phyloP scores from a whole-genome alignment of 257 asterid genomes.

The Cruciata laevipes region DNA sequence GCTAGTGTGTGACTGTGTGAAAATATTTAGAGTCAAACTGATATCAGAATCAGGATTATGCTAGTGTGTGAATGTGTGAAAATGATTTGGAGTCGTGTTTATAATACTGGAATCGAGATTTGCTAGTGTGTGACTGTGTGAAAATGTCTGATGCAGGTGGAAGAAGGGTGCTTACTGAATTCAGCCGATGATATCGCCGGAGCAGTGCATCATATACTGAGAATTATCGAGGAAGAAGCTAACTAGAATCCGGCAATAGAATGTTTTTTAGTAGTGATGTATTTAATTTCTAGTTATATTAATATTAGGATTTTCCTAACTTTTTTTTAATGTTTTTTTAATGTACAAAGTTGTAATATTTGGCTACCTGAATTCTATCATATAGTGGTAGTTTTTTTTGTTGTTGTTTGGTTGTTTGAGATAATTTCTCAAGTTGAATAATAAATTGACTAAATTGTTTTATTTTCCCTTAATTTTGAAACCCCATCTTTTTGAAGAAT shows the following conservation, averaged over 20 bases:
- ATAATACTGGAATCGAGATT: too few species aligned
- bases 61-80: constrained; percentile 10
- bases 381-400: neutral
- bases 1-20: constrained; percentile 10
- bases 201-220: constrained; percentile 85
- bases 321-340: neutral
- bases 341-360: constrained; percentile 15
- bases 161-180: constrained; percentile 85
- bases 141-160: constrained; percentile 49
- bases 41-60: too few species aligned
- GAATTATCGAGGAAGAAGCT: constrained; percentile 85
- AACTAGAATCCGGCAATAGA: constrained; percentile 2
- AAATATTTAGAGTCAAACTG: too few species aligned
- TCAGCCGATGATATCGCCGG: constrained; percentile 91
- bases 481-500: neutral
- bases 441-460: constrained; percentile 1
- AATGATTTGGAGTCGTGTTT: too few species aligned
- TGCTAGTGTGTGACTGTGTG: constrained; percentile 10
- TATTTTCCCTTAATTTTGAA: neutral
- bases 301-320: constrained; percentile 1
- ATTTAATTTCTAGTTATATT: constrained; percentile 8
- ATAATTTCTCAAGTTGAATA: neutral
- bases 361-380: constrained; percentile 13
- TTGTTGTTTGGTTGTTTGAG: neutral
- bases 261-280: neutral